These are phyloP conservation scores for Eimeria sp. DNA, from an alignment of 169 alveolate species.

Conservation along the genomic window DNA sequence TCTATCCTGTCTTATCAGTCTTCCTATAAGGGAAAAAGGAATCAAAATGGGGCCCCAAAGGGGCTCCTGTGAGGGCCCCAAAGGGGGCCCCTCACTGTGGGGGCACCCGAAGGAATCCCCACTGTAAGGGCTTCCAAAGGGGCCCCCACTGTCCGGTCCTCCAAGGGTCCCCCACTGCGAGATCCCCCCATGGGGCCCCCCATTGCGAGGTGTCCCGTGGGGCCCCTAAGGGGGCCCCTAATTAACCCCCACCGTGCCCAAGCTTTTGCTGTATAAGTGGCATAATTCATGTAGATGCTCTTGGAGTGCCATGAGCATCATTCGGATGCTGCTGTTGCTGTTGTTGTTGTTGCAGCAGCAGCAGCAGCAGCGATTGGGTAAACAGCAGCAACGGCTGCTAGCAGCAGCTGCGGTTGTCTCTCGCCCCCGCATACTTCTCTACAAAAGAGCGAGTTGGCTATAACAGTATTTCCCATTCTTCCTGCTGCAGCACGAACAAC, in stretches of 20 bases:
- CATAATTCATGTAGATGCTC: background rate
- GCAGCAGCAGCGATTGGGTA: background rate
- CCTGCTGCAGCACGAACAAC: constrained; percentile 8
- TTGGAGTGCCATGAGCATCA: background rate
- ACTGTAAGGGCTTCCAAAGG: no score
- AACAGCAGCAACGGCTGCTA: background rate
- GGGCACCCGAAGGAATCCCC: no score
- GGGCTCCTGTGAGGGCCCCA: background rate
- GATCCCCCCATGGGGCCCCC: no score
- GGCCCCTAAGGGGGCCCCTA: constrained; percentile 13
- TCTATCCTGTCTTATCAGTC: no score
- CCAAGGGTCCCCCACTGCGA: no score
- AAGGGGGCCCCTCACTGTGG: background rate
- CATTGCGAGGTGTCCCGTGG: no score
- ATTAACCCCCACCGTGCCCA: background rate
- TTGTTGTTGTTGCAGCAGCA: background rate
- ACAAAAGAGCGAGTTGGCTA: background rate
- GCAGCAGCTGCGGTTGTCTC: background rate
- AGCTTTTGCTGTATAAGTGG: background rate
- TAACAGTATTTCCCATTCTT: no score
- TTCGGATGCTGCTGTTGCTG: constrained; percentile 15
- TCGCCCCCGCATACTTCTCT: background rate
- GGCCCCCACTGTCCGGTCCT: no score
- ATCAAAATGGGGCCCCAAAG: no score
- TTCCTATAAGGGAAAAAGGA: no score